These are phyloP conservation scores for Mucuna pruriens DNA, from an alignment of 306 rosid species.

Conservation along the genomic window DNA sequence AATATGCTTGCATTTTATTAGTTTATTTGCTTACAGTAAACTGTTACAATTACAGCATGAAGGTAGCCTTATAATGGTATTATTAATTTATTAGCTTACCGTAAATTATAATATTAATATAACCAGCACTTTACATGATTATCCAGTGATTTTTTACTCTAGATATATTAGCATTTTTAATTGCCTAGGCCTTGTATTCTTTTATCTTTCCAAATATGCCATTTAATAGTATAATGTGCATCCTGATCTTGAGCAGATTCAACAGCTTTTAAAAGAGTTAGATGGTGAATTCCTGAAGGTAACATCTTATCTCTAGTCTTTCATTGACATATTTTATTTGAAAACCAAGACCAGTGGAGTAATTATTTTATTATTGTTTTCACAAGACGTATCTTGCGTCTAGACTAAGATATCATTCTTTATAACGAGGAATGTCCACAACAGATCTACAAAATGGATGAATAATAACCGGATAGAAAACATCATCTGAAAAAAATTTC, in stretches of 20 bases:
- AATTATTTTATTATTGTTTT: not conserved
- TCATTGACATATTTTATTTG: slow-evolving; percentile 24
- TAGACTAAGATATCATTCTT: not conserved
- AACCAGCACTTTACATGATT: slow-evolving; percentile 7
- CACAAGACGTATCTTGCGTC: not conserved
- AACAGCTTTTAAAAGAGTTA: slow-evolving; percentile 74
- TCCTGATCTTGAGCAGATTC: slow-evolving; percentile 64
- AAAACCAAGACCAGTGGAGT: not conserved
- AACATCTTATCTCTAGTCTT: slow-evolving; percentile 27
- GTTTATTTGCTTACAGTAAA: not conserved
- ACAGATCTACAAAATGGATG: slow-evolving; percentile 6
- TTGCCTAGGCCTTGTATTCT: not conserved
- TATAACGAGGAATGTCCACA: not conserved
- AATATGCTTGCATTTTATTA: not conserved
- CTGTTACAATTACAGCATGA: too few relatives aligned
- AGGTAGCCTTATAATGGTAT: too few relatives aligned
- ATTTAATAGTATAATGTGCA: slow-evolving; percentile 21
- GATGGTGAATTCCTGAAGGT: slow-evolving; percentile 93
- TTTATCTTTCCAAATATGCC: slow-evolving; percentile 2
- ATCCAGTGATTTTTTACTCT: not conserved
- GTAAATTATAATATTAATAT: slow-evolving; percentile 16
- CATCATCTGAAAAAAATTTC: too few relatives aligned
- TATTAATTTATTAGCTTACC: not conserved
- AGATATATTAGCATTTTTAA: slow-evolving; percentile 17
- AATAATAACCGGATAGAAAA: too few relatives aligned